These are phyloP conservation scores for Leptographium radiaticola DNA, from an alignment of 2,329 filamentous ascomycete genomes.

Conservation along the genomic window DNA sequence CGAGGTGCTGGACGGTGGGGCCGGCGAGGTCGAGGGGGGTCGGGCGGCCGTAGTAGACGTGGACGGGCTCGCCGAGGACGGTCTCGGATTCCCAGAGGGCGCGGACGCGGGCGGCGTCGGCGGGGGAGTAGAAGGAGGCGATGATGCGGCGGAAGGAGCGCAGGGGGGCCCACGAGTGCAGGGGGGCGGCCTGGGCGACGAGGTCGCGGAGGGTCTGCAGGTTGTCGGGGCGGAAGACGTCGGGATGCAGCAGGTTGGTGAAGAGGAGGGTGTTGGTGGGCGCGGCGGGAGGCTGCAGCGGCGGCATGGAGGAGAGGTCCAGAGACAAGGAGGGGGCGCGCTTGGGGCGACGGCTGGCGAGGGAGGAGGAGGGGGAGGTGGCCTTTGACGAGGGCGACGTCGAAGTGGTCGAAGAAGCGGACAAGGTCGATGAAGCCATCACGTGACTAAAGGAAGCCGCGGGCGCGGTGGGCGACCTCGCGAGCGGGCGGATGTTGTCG, in stretches of 20 bases:
- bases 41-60: slow-evolving; percentile 55
- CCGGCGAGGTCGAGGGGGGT: slow-evolving; percentile 35
- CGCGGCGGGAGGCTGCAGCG: slow-evolving; percentile 50
- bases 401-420: neutral
- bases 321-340: slow-evolving; percentile 43
- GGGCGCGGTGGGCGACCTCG: neutral
- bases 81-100: slow-evolving; percentile 61
- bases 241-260: slow-evolving; percentile 61
- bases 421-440: neutral
- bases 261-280: slow-evolving; percentile 77
- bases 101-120: slow-evolving; percentile 58
- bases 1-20: slow-evolving; percentile 40
- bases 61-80: slow-evolving; percentile 55
- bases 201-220: slow-evolving; percentile 60
- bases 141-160: slow-evolving; percentile 75
- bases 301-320: slow-evolving; percentile 60
- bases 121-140: slow-evolving; percentile 60
- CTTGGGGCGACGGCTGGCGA: slow-evolving; percentile 11
- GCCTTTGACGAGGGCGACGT: neutral
- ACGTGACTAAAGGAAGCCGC: neutral
- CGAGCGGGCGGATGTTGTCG: neutral
- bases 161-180: slow-evolving; percentile 68
- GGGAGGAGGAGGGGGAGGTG: neutral
- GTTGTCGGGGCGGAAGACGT: slow-evolving; percentile 64
- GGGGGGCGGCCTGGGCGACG: slow-evolving; percentile 54